Evolutionary conservation across 2,329 filamentous ascomycete species (phyloP), one percentile per base, ranked within the genome.

Genomic region (Colletotrichum chrysophilum): DNA sequence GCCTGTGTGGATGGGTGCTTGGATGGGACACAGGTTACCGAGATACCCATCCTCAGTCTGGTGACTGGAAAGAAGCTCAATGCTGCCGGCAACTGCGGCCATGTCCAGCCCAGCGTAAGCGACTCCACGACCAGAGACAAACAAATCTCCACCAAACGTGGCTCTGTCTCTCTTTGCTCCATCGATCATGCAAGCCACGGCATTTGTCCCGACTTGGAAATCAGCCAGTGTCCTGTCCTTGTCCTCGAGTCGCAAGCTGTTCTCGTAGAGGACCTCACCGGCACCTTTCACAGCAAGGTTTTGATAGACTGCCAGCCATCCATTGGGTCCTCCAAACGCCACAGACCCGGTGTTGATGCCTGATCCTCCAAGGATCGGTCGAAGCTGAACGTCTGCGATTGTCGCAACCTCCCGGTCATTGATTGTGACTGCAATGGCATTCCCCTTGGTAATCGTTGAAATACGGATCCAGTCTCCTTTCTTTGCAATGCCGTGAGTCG

Each of bases 81-180:
- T 76, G 4, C 70, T 74, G n/a, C 74, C 70, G 5, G 48, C 64
- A 38, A 73, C 71, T 13, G 74, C 70, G 1, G 4, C 66, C 7
- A 70, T 43, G 16, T 74, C 55, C 24, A 69, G 32, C 3, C 70
- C 67, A 7, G 66, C 60, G 24, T 76, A 76, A 5, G 74, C 74
- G 12, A 67, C 70, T 10, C 60, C 71, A 4, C 70, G 74, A 5
- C 74, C 74, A n/a, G 66, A 73, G 8, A 74, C 74, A 28, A 73
- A 76, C 6, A 76, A 12, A 18, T 76, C 74, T 6, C 74, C 74
- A 2, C 74, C 74, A 21, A 74, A 76, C 5, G 65, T 70, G 6
- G 70, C 66, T n/a, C 74, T 58, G 48, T 76, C 74, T 38, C 74
- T 32, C 24, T 76, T 74, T 18, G 74, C 70, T 4, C 74, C 74